Evolutionary conservation across 2,329 filamentous ascomycete species (phyloP), one percentile per base, ranked within the genome.

Genomic region (Colletotrichum brevisporum): DNA sequence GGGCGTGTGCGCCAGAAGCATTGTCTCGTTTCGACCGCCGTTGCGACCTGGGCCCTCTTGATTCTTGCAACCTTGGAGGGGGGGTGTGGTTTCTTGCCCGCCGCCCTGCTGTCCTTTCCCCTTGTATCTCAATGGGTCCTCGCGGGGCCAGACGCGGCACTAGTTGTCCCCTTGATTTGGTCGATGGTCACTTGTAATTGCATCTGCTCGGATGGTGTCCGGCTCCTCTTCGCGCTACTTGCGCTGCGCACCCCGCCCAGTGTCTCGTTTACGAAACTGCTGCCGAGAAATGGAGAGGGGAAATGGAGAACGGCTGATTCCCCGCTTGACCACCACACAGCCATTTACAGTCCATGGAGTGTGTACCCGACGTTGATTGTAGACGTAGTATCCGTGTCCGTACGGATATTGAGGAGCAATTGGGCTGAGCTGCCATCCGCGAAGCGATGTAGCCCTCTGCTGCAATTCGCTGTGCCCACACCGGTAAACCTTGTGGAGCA

Each of bases 361-460:
- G 31, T 36, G 31, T 36, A 36, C 31, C 31, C 31, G 31, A 36
- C 10, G 31, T 36, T 36, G 31, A 36, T 10, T 36, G 31, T 36
- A 36, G 47, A 21, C 18, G 45, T 15, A 31, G 52, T 63, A 51
- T 8, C 61, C 62, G 61, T 43, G n/a, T 48, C 39, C 39, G 61
- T 65, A 59, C 48, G 59, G 58, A 48, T 45, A 59, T 43, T 50
- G 31, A 43, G 50, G 41, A 48, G 57, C 63, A 50, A 66, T 48
- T 66, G 62, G 62, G 67, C 55, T 69, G 66, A 69, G 66, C 61
- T 69, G 55, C 66, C 62, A 66, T 55, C 21, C 24, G 53, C 67
- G 56, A 60, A 69, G 62, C 62, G 67, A 67, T 61, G 67, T 66
- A 69, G 66, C 62, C 66, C 62, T 66, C 51, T 56, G 55, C 60